These are phyloP conservation scores for Irpex sp. DNA, from an alignment of 1,284 basidiomycete genomes.

Conservation along the genomic window DNA sequence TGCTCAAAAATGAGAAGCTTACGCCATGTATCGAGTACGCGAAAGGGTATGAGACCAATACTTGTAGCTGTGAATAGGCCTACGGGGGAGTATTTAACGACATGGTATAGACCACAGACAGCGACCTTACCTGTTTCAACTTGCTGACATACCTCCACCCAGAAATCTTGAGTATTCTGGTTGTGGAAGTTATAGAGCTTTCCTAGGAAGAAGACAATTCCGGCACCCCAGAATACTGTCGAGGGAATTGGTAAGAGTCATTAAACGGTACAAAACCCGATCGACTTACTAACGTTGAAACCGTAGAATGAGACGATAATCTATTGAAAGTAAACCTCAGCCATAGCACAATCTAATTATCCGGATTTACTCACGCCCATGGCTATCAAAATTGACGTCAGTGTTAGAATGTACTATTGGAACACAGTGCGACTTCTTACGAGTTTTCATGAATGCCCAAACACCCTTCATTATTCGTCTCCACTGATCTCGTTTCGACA, in stretches of 20 bases:
- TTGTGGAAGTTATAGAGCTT: conserved; percentile 72
- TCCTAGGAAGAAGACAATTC: conserved; percentile 74
- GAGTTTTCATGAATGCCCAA: conserved; percentile 84
- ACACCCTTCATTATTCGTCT: conserved; percentile 66
- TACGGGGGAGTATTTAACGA: conserved; percentile 20
- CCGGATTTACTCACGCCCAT: conserved; percentile 45
- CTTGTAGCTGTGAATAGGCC: conserved; percentile 82
- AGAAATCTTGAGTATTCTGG: conserved; percentile 58
- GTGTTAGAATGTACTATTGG: neutral
- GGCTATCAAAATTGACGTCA: conserved; percentile 31
- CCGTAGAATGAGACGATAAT: conserved; percentile 77
- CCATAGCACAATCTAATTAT: neutral
- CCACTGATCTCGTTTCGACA: conserved; percentile 63
- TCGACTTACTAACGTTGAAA: conserved; percentile 59
- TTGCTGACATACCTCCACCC: conserved; percentile 79
- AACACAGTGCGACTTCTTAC: conserved; percentile 33
- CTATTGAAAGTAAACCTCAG: conserved; percentile 33
- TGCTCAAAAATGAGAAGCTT: conserved; percentile 22
- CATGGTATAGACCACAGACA: neutral
- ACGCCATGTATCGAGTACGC: conserved; percentile 79
- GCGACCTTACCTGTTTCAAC: conserved; percentile 60
- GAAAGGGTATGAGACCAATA: conserved; percentile 70
- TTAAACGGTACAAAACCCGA: too few species aligned
- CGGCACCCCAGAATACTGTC: conserved; percentile 72
- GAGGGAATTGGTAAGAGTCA: too few species aligned